Evolutionary conservation across 2,329 filamentous ascomycete genomes (phyloP), one percentile per base, ranked within the genome.

Genomic region (Camillea tinctor): DNA sequence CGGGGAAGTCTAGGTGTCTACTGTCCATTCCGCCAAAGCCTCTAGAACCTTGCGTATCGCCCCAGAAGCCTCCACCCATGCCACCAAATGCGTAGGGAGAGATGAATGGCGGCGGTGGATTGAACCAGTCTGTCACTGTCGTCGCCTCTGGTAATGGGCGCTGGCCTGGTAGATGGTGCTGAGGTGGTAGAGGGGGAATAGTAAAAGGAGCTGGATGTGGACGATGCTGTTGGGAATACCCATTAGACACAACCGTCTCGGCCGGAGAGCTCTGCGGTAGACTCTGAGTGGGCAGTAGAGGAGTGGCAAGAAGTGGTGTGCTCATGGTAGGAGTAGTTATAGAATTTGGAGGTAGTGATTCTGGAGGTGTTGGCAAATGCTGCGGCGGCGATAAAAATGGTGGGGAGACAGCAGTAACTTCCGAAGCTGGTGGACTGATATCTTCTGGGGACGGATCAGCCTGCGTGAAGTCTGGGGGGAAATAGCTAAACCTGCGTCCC

Each of bases 401-500:
- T 7, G 72, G 70, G 19, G 71, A 73, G 26, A 69, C 59, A 1
- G 68, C 69, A 3, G 67, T 66, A 36, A 64, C 19, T 22, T 73
- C 72, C 13, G 68, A 70, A 22, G 69, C 68, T 8, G 71, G 70
- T 17, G 72, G 70, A 13, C 69, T 73, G 22, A 62, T 63, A 40
- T 73, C 63, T 21, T 58, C 55, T 1, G 69, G 65, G 2, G 73
- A 62, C 2, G 77, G 75, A 20, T 75, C 74, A 19, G 67, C 57
- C n/a, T 77, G 74, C 9, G 70, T 74, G 57, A 74, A 77, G 23
- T 88, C 85, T 1, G 86, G 86, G 9, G 87, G 85, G 64, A 88
- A 88, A 66, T 88, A 86, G 17, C 85, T 88, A 63, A 87, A 86
- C 7, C 85, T 78, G 21, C 86, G 80, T 7, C 85, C 85, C 49